A percentile compares a stretch with the other conserved stretches of the same genome.
These are phyloP conservation scores for Helotiales sp. DNA, from an alignment of 2,329 filamentous ascomycete genomes.

Conservation along the genomic window DNA sequence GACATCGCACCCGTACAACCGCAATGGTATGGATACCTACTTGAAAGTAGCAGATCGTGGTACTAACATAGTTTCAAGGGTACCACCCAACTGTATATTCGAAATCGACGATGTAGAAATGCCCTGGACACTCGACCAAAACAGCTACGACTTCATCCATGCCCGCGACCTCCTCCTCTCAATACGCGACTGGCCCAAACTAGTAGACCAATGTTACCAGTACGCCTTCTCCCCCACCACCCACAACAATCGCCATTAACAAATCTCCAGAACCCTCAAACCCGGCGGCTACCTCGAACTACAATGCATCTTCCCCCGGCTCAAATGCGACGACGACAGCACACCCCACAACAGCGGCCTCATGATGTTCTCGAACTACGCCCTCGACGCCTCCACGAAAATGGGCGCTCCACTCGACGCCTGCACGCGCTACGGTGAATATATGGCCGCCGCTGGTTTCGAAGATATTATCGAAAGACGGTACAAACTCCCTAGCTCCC, in stretches of 20 bases:
- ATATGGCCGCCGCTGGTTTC: constrained; percentile 38
- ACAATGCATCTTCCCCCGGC: constrained; percentile 28
- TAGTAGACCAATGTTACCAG: constrained; percentile 33
- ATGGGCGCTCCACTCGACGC: constrained; percentile 21
- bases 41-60: neutral
- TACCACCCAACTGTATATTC: constrained; percentile 56
- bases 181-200: constrained; percentile 30
- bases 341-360: constrained; percentile 26
- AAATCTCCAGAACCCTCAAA: constrained; percentile 3
- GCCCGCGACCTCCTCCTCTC: constrained; percentile 30
- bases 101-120: constrained; percentile 58
- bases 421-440: constrained; percentile 32
- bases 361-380: constrained; percentile 48
- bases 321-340: constrained; percentile 35
- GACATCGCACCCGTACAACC: constrained; percentile 44
- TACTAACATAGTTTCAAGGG: constrained; percentile 33
- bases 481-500: constrained; percentile 55
- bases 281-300: constrained; percentile 36
- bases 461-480: constrained; percentile 40
- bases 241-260: neutral
- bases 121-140: constrained; percentile 51
- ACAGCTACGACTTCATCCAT: constrained; percentile 57
- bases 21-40: constrained; percentile 24
- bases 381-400: constrained; percentile 47
- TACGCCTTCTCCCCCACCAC: constrained; percentile 34